Conservation (phyloP, 2,329 filamentous ascomycete species). For the Fusarium devonianum region DNA sequence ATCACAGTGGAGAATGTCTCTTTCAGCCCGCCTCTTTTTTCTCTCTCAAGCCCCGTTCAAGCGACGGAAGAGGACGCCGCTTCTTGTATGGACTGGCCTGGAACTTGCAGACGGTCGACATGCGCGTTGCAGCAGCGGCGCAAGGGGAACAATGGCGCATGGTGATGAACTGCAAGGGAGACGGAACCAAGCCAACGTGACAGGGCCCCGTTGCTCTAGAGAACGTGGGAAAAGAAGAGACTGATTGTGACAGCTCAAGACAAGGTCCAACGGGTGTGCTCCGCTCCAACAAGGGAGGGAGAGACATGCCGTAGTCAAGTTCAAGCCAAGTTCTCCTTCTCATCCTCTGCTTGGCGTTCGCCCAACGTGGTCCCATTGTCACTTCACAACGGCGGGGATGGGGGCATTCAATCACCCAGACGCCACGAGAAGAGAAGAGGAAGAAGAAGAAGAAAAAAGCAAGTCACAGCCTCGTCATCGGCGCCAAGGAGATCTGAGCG, state of each 20-base stretch:
- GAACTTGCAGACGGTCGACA: too few species aligned
- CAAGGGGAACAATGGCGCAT: not conserved
- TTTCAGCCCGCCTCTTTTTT: not conserved
- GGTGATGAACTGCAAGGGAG: not conserved
- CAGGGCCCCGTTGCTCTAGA: too few species aligned
- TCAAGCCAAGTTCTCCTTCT: too few species aligned
- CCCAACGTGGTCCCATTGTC: too few species aligned
- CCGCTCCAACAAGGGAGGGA: not conserved
- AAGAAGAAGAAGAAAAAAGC: not conserved
- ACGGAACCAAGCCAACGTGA: conserved; percentile 6
- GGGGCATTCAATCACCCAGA: too few species aligned
- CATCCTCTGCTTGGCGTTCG: too few species aligned
- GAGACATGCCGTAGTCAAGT: too few species aligned
- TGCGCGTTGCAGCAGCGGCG: too few species aligned
- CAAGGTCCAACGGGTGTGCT: conserved; percentile 1
- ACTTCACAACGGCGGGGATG: too few species aligned
- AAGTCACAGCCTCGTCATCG: too few species aligned
- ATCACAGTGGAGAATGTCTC: conserved; percentile 8
- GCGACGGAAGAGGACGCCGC: not conserved
- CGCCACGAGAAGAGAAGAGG: too few species aligned
- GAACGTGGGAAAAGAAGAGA: conserved; percentile 1
- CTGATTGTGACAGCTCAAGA: not conserved
- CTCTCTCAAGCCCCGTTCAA: not conserved
- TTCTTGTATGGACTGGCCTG: not conserved
- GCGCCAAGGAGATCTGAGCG: too few species aligned